A percentile compares a stretch with the other conserved stretches of the same genome.
Evolutionary conservation across 352 stramenopile species (phyloP).

Genomic region (Pythium folliculosum): DNA sequence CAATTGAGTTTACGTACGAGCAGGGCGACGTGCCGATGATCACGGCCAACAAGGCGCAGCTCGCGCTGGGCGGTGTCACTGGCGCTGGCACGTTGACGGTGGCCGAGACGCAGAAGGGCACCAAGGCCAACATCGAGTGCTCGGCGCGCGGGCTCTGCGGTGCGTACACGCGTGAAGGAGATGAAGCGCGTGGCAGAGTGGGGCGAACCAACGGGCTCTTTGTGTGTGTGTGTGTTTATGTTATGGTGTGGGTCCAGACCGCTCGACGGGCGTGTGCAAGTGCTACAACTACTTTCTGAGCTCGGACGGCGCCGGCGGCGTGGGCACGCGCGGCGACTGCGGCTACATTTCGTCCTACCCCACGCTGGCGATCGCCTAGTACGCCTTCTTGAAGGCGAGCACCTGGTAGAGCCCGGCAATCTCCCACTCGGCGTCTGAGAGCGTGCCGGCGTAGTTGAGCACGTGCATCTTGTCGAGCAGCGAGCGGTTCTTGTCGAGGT

Average conservation of each 20-base stretch:
- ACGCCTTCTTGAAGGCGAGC: conserved; percentile 84
- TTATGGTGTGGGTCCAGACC: conserved; percentile 38
- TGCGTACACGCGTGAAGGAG: conserved; percentile 20
- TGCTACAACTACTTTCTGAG: conserved; percentile 80
- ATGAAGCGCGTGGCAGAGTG: background rate
- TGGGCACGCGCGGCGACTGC: conserved; percentile 89
- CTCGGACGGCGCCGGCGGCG: conserved; percentile 70
- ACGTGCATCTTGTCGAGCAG: conserved; percentile 89
- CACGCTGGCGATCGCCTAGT: conserved; percentile 47
- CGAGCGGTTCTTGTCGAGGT: conserved; percentile 67
- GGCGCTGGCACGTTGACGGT: conserved; percentile 25
- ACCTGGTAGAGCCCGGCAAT: conserved; percentile 87
- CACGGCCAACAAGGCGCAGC: conserved; percentile 35
- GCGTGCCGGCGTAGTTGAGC: conserved; percentile 79
- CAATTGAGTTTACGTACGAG: conserved; percentile 67
- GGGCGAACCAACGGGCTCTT: background rate
- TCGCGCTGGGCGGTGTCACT: conserved; percentile 14
- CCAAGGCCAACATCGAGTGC: conserved; percentile 81
- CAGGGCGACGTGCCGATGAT: conserved; percentile 61
- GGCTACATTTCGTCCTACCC: conserved; percentile 81
- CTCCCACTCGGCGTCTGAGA: conserved; percentile 87
- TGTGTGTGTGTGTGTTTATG: background rate
- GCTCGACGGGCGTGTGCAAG: conserved; percentile 55
- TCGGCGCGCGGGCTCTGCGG: conserved; percentile 72
- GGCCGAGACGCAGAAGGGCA: conserved; percentile 49